Base-by-base conservation (phyloP, 139 green algal species). In the Coccomyxa sp. region DNA sequence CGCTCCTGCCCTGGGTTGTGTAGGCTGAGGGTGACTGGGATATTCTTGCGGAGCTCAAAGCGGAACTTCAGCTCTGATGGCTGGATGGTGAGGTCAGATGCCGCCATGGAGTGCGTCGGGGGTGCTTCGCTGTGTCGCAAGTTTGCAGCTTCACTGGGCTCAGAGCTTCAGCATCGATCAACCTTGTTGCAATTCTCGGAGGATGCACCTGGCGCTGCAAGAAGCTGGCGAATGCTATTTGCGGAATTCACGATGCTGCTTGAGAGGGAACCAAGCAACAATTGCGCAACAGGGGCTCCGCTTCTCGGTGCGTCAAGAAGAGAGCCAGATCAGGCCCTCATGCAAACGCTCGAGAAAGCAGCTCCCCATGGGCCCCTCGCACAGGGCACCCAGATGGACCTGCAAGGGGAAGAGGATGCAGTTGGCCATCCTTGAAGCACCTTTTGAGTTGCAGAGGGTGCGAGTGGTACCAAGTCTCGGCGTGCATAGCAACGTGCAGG, bases 31-130 rank as follows among this genome's bases (percentile, higher is more conserved):
- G 87, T 90, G 34, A 88, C 81, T 2, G 91, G 90, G 33, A 94
- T 90, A 78, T 92, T 92, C 78, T 93, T 94, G 44, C 82, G 78
- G 27, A 94, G 88, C 87, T 95, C 91, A 70, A 95, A 93, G 55
- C 83, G 86, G 70, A 92, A 90, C 77, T 84, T 86, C 16, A 92
- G 83, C 82, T 92, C 88, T 39, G 80, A 78, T 16, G 83, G 83
- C 2, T 64, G 71, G 0, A 90, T 80, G 18, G 80, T 75, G 16
- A 89, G 74, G 68, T 81, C 75, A 18, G 74, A 71, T n/a, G n/a
- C n/a, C n/a, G 16, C 40, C 44, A 10, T 35, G 22, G 29, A 40
- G 24, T 55, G 37, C 29, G 27, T 4, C 14, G 71, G 12, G 36
- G 8, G 35, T 27, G n/a, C 34, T 27, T 22, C 24, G 12, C 37